Evolutionary conservation across 176 grass and related monocot genomes (phyloP), one percentile per base, ranked within the genome.

Genomic region (Stipa capillata): DNA sequence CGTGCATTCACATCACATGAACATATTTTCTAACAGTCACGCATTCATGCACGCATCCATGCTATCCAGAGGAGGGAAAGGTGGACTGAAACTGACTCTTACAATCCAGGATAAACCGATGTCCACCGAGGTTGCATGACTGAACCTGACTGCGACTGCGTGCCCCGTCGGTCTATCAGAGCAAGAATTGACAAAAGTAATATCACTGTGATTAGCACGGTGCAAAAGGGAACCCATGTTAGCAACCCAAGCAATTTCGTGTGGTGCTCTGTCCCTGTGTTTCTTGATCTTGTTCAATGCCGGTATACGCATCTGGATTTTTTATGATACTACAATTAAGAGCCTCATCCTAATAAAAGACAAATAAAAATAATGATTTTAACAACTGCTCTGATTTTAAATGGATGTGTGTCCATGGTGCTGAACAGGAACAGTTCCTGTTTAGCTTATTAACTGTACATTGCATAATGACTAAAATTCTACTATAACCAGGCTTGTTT

Each of bases 21-120:
- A 14, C 57, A n/a, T n/a, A 61, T 61, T 74, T 21, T 33, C 24
- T 42, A 60, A 61, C 40, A 60, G 51, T 52, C n/a, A n/a, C n/a
- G n/a, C n/a, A n/a, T n/a, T n/a, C n/a, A n/a, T n/a, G n/a, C 50
- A 52, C 56, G 48, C 73, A 48, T 86, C 36, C 18, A 76, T 29
- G 29, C 29, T 87, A 50, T 73, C 79, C 23, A 73, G 47, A 63
- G 9, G 20, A 44, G 20, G 31, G 20, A 27, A 57, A 78, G 15
- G 24, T 74, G 34, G 41, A 79, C 73, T 83, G 35, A 86, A 83
- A 85, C 34, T 75, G 58, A 69, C 49, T 69, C 50, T 86, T 79
- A 74, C 24, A 88, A 69, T 83, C 45, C 75, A 87, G 79, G 80
- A 69, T 80, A 49, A 81, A 75, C 44, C 29, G 37, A 81, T 70